Base-by-base conservation (phyloP, 306 rosid species). In the Pachyrhizus erosus region DNA sequence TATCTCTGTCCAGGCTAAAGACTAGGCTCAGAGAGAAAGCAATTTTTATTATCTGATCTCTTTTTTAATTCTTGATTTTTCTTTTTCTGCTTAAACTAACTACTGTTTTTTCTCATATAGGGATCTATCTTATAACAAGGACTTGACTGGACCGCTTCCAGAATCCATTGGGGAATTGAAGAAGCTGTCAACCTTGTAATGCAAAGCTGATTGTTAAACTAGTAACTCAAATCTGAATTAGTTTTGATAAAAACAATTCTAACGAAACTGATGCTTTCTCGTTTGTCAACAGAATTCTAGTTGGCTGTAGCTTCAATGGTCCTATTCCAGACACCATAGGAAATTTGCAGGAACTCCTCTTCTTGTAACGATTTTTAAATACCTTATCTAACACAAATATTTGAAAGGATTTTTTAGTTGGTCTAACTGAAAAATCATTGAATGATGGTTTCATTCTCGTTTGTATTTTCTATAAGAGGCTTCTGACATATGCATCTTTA, bases 291-390 rank as follows among this genome's bases (percentile, higher is more conserved):
- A 92, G 94, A 86, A 86, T 87, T 74, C 85, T 92, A 39, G 87
- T 88, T 61, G 90, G 87, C n/a, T 92, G 97, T 67, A 43, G 84
- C 69, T 92, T 92, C 85, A 73, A 3, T 26, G 97, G 97, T 26
- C 76, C 42, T 34, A 90, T 91, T 86, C 96, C 94, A 2, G 90
- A 81, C 26, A 70, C 68, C 46, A 70, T 91, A 70, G 96, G 96
- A 78, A 52, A 77, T 57, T 86, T 92, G 49, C 57, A 57, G 70
- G 79, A 81, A 83, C 92, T 92, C 6, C 39, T 43, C 20, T 87
- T 7, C 74, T 52, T 92, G 94, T 92, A 83, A 83, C 87, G 29
- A 78, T 29, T 37, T 79, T 70, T 45, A 68, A 57, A 26, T 65
- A 9, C 29, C 10, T 79, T 27, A 52, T 79, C 54, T 17, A 9